Base-by-base conservation (phyloP, 2,329 filamentous ascomycete genomes). In the Ophiostoma perfectum region DNA sequence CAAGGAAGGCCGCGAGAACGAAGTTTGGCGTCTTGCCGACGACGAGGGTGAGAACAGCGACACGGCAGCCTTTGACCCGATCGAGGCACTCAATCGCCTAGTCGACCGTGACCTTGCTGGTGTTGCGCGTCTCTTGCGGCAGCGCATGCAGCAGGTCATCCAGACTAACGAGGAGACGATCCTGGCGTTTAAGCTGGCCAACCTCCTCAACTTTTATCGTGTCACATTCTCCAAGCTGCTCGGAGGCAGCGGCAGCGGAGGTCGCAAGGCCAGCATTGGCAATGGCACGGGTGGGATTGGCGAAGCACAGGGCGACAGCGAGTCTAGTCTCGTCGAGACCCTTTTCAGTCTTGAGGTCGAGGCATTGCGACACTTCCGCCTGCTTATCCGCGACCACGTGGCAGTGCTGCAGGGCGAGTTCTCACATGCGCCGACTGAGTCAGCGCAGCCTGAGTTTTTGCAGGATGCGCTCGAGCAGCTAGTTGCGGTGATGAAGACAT, bases 111-210 rank as follows among this genome's bases (percentile, higher is more conserved):
- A 96, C 74, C 83, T 98, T 64, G 86, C 88, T 2, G 91, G 92
- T 0, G 93, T 94, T 4, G 88, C 90, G 49, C 87, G 92, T 36
- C 86, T 93, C n/a, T 79, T 98, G n/a, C 88, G 91, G 39, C 93
- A 97, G 77, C 86, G 94, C 44, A 88, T 96, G 66, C 93, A 97
- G 77, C 91, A 98, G 74, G 91, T 96, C 27, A 90, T 98, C 16
- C 93, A 96, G 74, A 91, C 90, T 70, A 94, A 97, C 76, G 93
- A 97, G 73, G 93, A 98, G 70, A 90, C 90, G 0, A 91, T 96
- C 27, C 81, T 93, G 65, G 89, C 92, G 45, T 99, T 97, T 80
- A 95, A 93, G 76, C 87, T 98, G 55, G 89, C 92, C 11, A 97
- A 96, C 73, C 82, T 99, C 1, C 83, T 98, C 58, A 88, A 87